Evolutionary conservation across 352 stramenopile species (phyloP), one percentile per base, ranked within the genome.

Genomic region (Stephanocyclus meneghinianus): DNA sequence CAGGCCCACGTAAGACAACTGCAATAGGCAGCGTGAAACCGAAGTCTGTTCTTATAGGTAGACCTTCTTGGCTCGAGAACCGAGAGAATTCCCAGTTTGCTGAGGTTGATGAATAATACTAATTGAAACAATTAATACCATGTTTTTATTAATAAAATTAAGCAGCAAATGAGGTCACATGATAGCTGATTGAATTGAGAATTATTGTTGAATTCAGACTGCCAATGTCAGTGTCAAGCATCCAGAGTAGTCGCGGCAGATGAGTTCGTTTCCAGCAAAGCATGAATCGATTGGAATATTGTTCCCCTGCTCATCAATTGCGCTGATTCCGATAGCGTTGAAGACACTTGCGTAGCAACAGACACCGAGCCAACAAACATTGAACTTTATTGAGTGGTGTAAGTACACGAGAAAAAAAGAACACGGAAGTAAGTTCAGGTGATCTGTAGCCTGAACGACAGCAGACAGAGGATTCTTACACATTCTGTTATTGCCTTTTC

Each of bases 41-140:
- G 40, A 81, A 78, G 29, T 73, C 71, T 65, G 63, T 85, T 35
- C 16, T 85, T 26, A 81, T 85, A 44, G 78, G 78, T 50, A 44
- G 78, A n/a, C 66, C 72, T 9, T 70, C 68, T 45, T 85, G 73
- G 71, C 60, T 66, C 13, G 63, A 74, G 8, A 72, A 72, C 26
- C 67, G 55, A 40, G 62, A 79, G 48, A 50, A 42, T 55, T 30
- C 67, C 56, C 53, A 59, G 4, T 85, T 65, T 51, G 78, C 78
- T 35, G 78, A 80, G 44, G 72, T 78, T 47, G 78, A 85, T 64
- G 78, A 85, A 5, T 73, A 53, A 26, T 53, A 26, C 13, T 53
- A 15, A 26, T 16, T 59, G 11, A 16, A 29, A 59, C 11, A 40
- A 26, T 35, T 2, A 59, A 59, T 3, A 35, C 26, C n/a, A 29